Evolutionary conservation across 345 rosid genomes (phyloP).

Genomic region (Kernera saxatilis): DNA sequence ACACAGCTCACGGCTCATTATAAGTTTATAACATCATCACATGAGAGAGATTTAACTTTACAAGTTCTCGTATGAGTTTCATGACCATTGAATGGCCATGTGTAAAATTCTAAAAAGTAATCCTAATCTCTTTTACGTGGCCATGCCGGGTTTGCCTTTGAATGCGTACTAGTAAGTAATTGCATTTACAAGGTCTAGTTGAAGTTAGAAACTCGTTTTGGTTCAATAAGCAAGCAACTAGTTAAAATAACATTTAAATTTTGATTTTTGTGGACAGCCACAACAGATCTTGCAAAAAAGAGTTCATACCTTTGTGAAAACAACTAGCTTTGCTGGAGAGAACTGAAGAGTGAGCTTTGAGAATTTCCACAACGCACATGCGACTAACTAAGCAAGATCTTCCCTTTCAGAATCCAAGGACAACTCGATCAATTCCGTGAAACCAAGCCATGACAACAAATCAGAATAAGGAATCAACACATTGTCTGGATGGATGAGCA

Average conservation of each 20-base stretch:
- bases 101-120: neutral
- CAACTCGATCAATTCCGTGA: neutral
- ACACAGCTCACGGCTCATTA: neutral
- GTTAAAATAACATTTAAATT: neutral
- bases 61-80: neutral
- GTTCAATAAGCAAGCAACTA: neutral
- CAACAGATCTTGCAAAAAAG: neutral
- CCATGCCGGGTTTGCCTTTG: neutral
- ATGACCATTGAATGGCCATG: neutral
- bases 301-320: neutral
- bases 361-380: neutral
- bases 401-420: neutral
- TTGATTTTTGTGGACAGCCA: neutral
- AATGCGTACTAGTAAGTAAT: neutral
- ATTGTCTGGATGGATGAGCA: neutral
- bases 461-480: neutral
- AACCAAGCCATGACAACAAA: slow-evolving; percentile 12
- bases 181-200: neutral
- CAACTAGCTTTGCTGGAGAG: neutral
- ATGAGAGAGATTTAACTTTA: neutral
- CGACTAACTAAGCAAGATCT: neutral
- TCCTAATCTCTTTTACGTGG: neutral
- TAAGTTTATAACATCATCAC: neutral
- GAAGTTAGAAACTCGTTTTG: neutral
- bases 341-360: neutral